phyloP scores from a whole-genome alignment of 2,329 filamentous ascomycete species.

The Colletotrichum tropicicola region DNA sequence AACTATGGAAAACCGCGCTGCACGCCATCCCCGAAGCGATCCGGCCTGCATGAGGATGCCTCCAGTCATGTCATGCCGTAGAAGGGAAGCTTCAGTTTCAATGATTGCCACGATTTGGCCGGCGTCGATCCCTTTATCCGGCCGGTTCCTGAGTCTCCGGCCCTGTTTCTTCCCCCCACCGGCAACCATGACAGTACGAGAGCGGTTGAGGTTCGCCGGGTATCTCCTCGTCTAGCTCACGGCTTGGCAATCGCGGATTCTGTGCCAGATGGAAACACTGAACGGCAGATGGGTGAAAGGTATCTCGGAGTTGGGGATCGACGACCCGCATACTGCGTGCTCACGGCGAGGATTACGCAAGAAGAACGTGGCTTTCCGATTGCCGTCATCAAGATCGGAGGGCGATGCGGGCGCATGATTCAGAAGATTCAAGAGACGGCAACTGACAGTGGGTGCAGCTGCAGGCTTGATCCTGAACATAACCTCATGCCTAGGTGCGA shows the following conservation, averaged over 20 bases:
- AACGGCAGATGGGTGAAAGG: neutral
- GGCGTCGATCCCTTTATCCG: neutral
- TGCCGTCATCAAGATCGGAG: neutral
- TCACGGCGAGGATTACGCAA: neutral
- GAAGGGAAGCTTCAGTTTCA: neutral
- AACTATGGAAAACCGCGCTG: neutral
- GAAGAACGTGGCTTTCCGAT: neutral
- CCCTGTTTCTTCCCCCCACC: no score
- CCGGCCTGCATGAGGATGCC: neutral
- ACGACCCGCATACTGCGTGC: neutral
- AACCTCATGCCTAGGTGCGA: neutral
- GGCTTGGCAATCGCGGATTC: neutral
- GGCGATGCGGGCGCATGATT: neutral
- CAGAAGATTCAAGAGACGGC: neutral
- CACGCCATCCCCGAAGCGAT: neutral
- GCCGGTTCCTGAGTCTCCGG: no score
- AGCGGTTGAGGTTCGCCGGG: no score
- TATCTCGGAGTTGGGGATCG: slow-evolving; percentile 9
- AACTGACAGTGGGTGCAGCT: neutral
- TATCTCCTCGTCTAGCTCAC: no score
- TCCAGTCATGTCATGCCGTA: neutral
- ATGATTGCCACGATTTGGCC: neutral
- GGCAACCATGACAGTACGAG: no score
- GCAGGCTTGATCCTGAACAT: slow-evolving; percentile 18
- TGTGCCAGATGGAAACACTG: neutral